Evolutionary conservation across 352 stramenopile genomes (phyloP).

Genomic region (Blastocystis sp.): DNA sequence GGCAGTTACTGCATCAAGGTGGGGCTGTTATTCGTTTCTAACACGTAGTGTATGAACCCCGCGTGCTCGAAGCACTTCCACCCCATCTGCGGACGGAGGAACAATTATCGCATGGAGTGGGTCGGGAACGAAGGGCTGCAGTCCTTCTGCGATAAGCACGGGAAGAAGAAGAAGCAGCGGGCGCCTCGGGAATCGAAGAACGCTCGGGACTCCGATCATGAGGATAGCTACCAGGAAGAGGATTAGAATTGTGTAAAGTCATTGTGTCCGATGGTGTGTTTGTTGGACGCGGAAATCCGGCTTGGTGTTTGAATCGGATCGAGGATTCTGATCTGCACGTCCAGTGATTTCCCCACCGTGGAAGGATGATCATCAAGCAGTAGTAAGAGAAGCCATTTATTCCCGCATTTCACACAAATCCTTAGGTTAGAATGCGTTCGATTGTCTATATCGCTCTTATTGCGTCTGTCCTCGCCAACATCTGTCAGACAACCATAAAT

Average conservation of each 20-base stretch:
- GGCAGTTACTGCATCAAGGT: slow-evolving; percentile 72
- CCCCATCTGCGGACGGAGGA: slow-evolving; percentile 59
- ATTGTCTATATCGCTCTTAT: slow-evolving; percentile 11
- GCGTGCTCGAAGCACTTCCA: slow-evolving; percentile 62
- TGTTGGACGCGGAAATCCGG: neutral
- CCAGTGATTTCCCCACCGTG: neutral
- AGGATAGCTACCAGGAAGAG: slow-evolving; percentile 65
- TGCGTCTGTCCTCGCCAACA: neutral
- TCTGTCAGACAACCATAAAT: neutral
- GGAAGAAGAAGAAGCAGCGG: slow-evolving; percentile 59
- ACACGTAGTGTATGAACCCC: slow-evolving; percentile 63
- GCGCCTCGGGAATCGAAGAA: neutral
- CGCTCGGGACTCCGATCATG: neutral
- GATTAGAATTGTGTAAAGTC: slow-evolving; percentile 31
- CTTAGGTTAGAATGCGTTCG: slow-evolving; percentile 2
- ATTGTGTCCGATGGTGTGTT: slow-evolving; percentile 9
- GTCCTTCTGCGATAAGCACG: slow-evolving; percentile 66
- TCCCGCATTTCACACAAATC: slow-evolving; percentile 10
- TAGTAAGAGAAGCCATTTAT: neutral
- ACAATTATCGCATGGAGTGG: slow-evolving; percentile 38
- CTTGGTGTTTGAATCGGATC: neutral
- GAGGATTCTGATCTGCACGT: neutral
- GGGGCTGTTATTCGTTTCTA: neutral
- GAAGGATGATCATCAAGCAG: slow-evolving; percentile 25
- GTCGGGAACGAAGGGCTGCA: slow-evolving; percentile 55